Evolutionary conservation across 768 basidiomycete genomes (phyloP), one percentile per base, ranked within the genome.

Genomic region (Trametes villosa): DNA sequence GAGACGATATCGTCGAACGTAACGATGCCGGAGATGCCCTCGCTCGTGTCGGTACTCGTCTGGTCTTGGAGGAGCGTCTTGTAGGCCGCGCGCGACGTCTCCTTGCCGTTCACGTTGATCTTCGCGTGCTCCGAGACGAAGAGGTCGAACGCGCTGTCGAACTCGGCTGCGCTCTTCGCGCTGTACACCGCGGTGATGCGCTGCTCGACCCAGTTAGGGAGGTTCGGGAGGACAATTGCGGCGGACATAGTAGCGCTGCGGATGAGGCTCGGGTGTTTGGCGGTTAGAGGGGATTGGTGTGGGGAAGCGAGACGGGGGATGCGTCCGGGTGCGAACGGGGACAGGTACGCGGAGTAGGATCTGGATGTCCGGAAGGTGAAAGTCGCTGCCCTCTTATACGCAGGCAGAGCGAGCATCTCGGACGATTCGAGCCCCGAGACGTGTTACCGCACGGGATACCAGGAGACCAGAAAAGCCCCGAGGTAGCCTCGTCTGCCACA

Each of bases 51-150:
- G 3, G 22, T 27, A 7, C 26, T 47, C 42, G 46, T 62, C 54
- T 60, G 50, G 22, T 65, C 66, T 44, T 68, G 74, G 31, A 83
- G 63, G 49, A 73, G 71, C 49, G 69, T 41, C 65, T 77, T 75
- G 71, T 81, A 83, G 24, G 75, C 72, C 0, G 74, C 74, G 24
- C 78, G 78, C 26, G 77, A 71, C 34, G 77, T 27, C 15, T 68
- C 30, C 26, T 71, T 68, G 18, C 78, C 81, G 61, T 84, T 84
- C 55, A 83, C 67, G 3, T 70, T 74, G 56, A 82, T 69, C 0
- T 61, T 67, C 29, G 72, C 75, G 17, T 77, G 24, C 36, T 68
- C 30, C 8, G 78, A 73, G 58, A 84, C 67, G 59, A 80, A 78
- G 2, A 58, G 67, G 34, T 82, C 75, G 68, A 83, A 80, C 0